Conservation (phyloP, 2,329 filamentous ascomycete species). For the Microdochium nivale region DNA sequence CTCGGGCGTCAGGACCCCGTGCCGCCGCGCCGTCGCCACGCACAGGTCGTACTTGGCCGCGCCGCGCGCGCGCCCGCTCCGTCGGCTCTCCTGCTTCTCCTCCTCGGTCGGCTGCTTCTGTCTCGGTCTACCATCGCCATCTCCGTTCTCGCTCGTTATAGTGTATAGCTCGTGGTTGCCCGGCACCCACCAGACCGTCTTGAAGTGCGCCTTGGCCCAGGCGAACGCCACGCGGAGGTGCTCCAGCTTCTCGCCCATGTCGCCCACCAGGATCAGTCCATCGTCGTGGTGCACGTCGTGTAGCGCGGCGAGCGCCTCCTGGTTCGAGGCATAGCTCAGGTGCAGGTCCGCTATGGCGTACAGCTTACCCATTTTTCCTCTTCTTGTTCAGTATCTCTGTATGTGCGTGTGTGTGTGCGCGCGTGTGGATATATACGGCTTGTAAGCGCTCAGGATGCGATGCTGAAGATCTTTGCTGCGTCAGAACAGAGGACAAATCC, state of each 20-base stretch:
- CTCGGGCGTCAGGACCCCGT: slow-evolving; percentile 45
- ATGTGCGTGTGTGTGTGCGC: too few species aligned
- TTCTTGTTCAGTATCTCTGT: too few species aligned
- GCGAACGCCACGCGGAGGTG: slow-evolving; percentile 25
- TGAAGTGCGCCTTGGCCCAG: slow-evolving; percentile 19
- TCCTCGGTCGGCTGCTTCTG: not conserved
- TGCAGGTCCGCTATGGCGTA: slow-evolving; percentile 29
- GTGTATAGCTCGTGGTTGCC: slow-evolving; percentile 53
- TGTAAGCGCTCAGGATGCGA: too few species aligned
- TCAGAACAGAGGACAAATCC: too few species aligned
- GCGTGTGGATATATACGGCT: too few species aligned
- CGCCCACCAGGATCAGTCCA: slow-evolving; percentile 26
- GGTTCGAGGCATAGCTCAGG: slow-evolving; percentile 23
- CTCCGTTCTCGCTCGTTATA: slow-evolving; percentile 18
- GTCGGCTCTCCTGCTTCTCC: slow-evolving; percentile 14
- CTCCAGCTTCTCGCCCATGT: slow-evolving; percentile 25
- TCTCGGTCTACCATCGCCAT: slow-evolving; percentile 1
- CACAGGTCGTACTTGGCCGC: slow-evolving; percentile 46
- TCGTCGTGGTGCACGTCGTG: slow-evolving; percentile 21
- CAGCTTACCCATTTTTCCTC: slow-evolving; percentile 12
- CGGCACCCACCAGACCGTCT: slow-evolving; percentile 43
- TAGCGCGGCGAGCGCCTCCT: slow-evolving; percentile 18
- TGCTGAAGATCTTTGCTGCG: too few species aligned
- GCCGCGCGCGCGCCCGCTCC: slow-evolving; percentile 28
- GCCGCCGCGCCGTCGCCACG: slow-evolving; percentile 39